phyloP scores from a whole-genome alignment of 2,329 filamentous ascomycete genomes.

The Botryotinia globosa region DNA sequence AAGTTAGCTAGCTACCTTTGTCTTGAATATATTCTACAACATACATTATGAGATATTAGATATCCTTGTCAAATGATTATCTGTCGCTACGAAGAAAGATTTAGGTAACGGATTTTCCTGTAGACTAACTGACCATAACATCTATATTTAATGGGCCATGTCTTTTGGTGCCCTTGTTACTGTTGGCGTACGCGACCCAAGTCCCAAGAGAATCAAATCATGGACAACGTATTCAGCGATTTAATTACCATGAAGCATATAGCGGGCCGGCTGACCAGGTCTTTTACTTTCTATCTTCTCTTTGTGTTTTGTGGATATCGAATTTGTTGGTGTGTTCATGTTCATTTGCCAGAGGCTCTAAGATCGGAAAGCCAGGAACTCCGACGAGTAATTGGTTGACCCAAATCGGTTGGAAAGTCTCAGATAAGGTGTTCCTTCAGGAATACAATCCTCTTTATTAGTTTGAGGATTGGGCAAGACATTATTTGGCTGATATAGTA shows the following conservation, averaged over 20 bases:
- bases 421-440: background rate
- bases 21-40: background rate
- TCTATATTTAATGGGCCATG: background rate
- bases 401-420: background rate
- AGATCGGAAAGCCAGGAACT: background rate
- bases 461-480: background rate
- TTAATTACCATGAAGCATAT: background rate
- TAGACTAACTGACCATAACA: background rate
- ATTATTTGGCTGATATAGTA: background rate
- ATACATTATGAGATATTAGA: background rate
- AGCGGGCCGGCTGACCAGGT: background rate
- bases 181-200: constrained; percentile 5
- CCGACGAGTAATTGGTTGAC: background rate
- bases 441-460: background rate
- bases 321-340: background rate
- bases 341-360: background rate
- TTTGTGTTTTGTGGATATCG: background rate
- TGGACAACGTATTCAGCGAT: background rate
- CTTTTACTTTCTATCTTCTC: background rate
- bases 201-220: background rate
- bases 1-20: background rate
- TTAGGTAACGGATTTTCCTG: background rate
- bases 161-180: background rate
- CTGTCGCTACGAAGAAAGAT: background rate
- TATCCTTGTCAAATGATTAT: background rate